Evolutionary conservation across 2,329 filamentous ascomycete genomes (phyloP).

Genomic region (Stagonosporopsis tanaceti): DNA sequence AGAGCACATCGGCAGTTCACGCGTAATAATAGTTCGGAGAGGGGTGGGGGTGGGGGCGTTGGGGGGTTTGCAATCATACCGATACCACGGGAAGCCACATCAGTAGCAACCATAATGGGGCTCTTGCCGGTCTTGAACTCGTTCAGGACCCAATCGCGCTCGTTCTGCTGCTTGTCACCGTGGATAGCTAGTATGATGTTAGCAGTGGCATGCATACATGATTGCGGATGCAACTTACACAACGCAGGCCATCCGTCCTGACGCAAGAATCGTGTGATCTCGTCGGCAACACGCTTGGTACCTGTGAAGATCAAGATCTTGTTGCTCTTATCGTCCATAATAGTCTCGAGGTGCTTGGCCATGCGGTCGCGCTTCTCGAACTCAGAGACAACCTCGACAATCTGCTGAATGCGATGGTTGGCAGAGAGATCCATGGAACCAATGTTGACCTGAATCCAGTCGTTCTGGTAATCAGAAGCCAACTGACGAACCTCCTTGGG

Average conservation of each 20-base stretch:
- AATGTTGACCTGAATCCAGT: constrained; percentile 99
- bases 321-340: constrained; percentile 96
- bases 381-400: constrained; percentile 94
- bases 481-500: constrained; percentile 97
- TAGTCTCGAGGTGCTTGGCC: constrained; percentile 96
- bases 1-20: constrained; percentile 78
- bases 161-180: constrained; percentile 99
- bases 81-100: constrained; percentile 99
- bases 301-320: constrained; percentile 93
- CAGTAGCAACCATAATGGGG: constrained; percentile 99
- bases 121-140: constrained; percentile 99
- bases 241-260: constrained; percentile 98
- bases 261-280: constrained; percentile 95
- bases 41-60: constrained; percentile 51
- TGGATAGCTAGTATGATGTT: constrained; percentile 77
- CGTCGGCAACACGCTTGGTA: constrained; percentile 91
- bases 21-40: constrained; percentile 58
- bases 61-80: constrained; percentile 84
- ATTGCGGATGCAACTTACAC: constrained; percentile 66
- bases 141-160: constrained; percentile 99
- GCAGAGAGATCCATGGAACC: constrained; percentile 94
- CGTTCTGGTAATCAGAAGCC: constrained; percentile 86
- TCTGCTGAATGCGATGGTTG: constrained; percentile 97
- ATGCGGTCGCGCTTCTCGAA: constrained; percentile 98
- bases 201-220: constrained; percentile 38